Evolutionary conservation across 2,329 filamentous ascomycete species (phyloP).

Genomic region (Ceratocystis eucalypticola): DNA sequence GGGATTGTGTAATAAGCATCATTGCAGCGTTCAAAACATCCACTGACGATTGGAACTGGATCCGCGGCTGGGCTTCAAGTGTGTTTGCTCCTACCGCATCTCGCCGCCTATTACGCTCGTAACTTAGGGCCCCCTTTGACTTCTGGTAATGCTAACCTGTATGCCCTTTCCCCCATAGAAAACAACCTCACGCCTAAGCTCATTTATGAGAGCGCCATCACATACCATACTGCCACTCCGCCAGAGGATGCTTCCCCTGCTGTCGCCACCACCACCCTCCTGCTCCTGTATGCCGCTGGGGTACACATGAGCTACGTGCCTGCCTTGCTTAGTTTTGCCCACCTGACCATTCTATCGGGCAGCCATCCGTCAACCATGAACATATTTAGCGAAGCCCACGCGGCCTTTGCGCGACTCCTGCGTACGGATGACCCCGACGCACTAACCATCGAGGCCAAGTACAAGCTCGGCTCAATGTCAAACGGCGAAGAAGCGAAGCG

Average conservation of each 20-base stretch:
- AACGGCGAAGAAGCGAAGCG: constrained; percentile 6
- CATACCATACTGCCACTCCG: neutral
- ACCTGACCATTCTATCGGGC: constrained; percentile 20
- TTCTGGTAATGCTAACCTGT: neutral
- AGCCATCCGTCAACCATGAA: constrained; percentile 23
- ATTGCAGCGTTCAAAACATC: constrained; percentile 9
- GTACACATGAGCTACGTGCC: constrained; percentile 20
- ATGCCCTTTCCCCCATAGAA: neutral
- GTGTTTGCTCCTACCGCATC: neutral
- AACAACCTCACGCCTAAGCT: neutral
- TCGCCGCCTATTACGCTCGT: neutral
- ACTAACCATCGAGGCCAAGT: constrained; percentile 25
- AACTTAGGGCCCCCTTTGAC: neutral
- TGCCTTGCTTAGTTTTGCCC: constrained; percentile 9
- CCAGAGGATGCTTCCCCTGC: constrained; percentile 7
- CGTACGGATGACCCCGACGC: constrained; percentile 26
- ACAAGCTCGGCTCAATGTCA: neutral
- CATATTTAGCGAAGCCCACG: constrained; percentile 5
- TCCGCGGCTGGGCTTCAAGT: constrained; percentile 11
- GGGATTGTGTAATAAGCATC: constrained; percentile 8
- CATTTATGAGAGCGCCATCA: constrained; percentile 14
- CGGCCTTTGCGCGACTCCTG: neutral
- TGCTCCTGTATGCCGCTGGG: constrained; percentile 27
- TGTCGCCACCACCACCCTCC: constrained; percentile 20
- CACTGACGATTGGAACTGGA: constrained; percentile 11